A percentile compares a stretch with the other conserved stretches of the same genome.
Evolutionary conservation across 192 early-diverging fungal species (phyloP).

Genomic region (Podila verticillata): DNA sequence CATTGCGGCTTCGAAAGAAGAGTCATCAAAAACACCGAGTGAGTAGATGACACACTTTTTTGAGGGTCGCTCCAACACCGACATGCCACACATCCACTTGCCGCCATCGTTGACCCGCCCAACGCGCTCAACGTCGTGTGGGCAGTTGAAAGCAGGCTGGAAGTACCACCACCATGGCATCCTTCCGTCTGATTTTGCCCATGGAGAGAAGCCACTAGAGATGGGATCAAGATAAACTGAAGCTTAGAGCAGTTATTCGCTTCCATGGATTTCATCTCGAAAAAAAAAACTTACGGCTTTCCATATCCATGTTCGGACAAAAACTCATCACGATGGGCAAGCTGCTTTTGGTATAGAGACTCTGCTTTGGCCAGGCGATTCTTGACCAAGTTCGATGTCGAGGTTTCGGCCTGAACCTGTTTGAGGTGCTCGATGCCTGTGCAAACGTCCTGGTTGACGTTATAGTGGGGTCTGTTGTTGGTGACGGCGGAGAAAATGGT

Average conservation of each 20-base stretch:
- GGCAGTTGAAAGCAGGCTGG: slow-evolving; percentile 18
- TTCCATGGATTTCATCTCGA: not conserved
- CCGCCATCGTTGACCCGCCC: slow-evolving; percentile 16
- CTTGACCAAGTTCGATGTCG: not conserved
- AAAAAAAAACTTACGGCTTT: not conserved
- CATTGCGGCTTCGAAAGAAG: slow-evolving; percentile 3
- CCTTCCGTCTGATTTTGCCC: not conserved
- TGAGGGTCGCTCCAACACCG: not conserved
- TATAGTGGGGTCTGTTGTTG: too few species aligned
- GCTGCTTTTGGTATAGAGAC: not conserved
- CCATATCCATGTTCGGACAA: not conserved
- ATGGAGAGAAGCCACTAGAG: not conserved
- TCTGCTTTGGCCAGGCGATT: not conserved
- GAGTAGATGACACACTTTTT: slow-evolving; percentile 16
- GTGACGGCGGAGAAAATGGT: too few species aligned
- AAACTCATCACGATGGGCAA: not conserved
- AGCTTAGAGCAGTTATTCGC: not conserved
- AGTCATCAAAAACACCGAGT: slow-evolving; percentile 12
- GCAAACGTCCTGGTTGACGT: too few species aligned
- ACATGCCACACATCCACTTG: slow-evolving; percentile 20
- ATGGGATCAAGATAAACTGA: not conserved
- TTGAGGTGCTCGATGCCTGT: too few species aligned
- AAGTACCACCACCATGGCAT: slow-evolving; percentile 21
- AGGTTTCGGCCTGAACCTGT: too few species aligned
- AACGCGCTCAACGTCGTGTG: slow-evolving; percentile 11